Percentiles rank a stretch among this genome's conserved stretches.
These are phyloP conservation scores for Pochonia chlamydosporia DNA, from an alignment of 2,329 filamentous ascomycete species.

Conservation along the genomic window DNA sequence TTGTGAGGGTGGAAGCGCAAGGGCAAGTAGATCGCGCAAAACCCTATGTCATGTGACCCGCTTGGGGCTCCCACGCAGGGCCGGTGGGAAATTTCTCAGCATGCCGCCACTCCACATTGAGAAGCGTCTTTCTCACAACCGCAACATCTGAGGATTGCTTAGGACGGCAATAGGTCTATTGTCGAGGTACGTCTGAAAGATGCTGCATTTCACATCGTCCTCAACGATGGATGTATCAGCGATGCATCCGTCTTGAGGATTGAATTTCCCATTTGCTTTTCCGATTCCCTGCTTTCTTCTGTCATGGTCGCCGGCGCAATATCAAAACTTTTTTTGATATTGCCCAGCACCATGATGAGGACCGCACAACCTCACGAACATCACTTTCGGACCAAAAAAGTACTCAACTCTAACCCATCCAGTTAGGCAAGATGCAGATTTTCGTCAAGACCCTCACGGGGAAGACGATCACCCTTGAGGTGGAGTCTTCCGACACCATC, in stretches of 20 bases:
- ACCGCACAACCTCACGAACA: background rate
- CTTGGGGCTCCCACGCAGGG: constrained; percentile 4
- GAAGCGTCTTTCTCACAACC: constrained; percentile 21
- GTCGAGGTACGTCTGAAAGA: constrained; percentile 58
- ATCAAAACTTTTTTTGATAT: background rate
- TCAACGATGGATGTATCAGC: constrained; percentile 21
- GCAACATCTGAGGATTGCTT: constrained; percentile 55
- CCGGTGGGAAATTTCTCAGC: constrained; percentile 20
- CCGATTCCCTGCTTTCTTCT: constrained; percentile 13
- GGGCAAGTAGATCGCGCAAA: constrained; percentile 15
- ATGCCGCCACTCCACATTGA: constrained; percentile 22
- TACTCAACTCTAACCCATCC: constrained; percentile 33
- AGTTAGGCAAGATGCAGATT: constrained; percentile 67
- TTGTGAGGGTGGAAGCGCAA: constrained; percentile 5
- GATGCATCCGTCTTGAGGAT: constrained; percentile 26
- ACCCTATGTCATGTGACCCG: constrained; percentile 21
- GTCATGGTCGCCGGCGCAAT: background rate
- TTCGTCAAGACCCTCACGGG: constrained; percentile 89
- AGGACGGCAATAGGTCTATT: constrained; percentile 56
- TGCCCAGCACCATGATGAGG: background rate
- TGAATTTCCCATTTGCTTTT: constrained; percentile 6
- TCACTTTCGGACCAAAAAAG: background rate
- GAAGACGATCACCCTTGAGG: constrained; percentile 99
- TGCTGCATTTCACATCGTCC: constrained; percentile 31
- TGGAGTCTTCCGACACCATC: constrained; percentile 99